Base-by-base conservation (phyloP, 352 stramenopile species). In the Phytophthora foliorum region DNA sequence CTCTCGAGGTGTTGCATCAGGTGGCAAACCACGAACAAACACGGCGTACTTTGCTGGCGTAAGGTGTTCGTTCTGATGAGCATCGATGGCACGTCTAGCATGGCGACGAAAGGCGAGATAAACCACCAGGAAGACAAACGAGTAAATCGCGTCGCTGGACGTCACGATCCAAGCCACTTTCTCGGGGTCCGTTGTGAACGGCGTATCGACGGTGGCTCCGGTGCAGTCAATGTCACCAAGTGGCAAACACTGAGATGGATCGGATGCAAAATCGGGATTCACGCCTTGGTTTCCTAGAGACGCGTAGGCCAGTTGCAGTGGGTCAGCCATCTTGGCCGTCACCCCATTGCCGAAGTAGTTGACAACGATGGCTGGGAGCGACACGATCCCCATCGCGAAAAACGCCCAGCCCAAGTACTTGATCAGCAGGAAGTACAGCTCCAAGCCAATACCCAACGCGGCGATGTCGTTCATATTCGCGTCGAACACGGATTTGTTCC, bases 371-470 rank as follows among this genome's bases (percentile, higher is more conserved):
- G 69, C 65, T 1, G 86, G 88, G 16, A 94, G 57, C 16, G 88
- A 75, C 6, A 92, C 49, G 34, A 92, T 58, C 14, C 86, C 86
- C 84, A 95, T 94, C 42, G 76, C n/a, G 6, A 93, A 48, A 53
- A 96, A 93, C 6, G 73, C 67, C 19, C 87, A 67, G 29, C 71
- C 70, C 56, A 92, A 51, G 52, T 93, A 91, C 78, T 94, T 92
- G 42, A 85, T 90, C 29, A 96, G 63, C 73, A 95, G 86, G 38
- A 96, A 96, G 48, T 95, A 96, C 5, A 96, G 74, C 74, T 92
- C 80, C 69, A 96, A 77, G 11, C 87, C 89, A 39, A 96, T 94
- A 16, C 89, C 89, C 31, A 96, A 62, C 24, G 80, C 79, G 21
- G 82, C 87, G 46, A 96, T 95, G 65, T 92, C 84, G 44, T 58